Conservation (phyloP, 352 stramenopile species). For the Phytophthora sp. region DNA sequence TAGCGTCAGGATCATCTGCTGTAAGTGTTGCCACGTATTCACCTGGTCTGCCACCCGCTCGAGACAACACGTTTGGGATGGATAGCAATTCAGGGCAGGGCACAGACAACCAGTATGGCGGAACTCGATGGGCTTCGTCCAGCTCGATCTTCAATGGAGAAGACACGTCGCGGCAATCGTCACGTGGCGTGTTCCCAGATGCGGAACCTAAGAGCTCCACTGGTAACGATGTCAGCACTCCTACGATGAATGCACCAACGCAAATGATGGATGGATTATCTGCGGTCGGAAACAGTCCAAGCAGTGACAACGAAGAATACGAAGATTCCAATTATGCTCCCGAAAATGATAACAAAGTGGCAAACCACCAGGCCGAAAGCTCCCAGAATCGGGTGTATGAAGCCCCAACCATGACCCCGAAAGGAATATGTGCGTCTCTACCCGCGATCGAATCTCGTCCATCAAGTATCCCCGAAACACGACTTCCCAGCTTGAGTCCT, state of each 20-base stretch:
- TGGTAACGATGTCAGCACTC: neutral
- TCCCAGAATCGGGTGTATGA: conserved; percentile 20
- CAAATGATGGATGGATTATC: conserved; percentile 24
- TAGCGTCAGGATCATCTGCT: conserved; percentile 2
- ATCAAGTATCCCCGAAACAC: conserved; percentile 22
- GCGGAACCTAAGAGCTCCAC: conserved; percentile 13
- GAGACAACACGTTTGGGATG: conserved; percentile 6
- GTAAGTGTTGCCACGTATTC: conserved; percentile 20
- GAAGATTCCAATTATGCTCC: conserved; percentile 5
- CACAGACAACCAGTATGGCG: conserved; percentile 20
- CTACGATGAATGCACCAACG: conserved; percentile 8
- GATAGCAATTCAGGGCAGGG: neutral
- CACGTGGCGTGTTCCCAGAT: conserved; percentile 18
- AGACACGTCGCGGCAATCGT: conserved; percentile 12
- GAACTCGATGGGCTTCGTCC: conserved; percentile 12
- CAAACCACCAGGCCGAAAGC: conserved; percentile 3
- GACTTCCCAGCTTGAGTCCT: conserved; percentile 18
- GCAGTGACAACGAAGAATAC: neutral
- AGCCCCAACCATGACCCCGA: conserved; percentile 5
- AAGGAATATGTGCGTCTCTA: conserved; percentile 11
- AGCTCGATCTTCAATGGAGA: conserved; percentile 9
- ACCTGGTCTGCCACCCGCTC: conserved; percentile 1
- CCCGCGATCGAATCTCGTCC: conserved; percentile 23
- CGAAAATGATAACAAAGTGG: conserved; percentile 5
- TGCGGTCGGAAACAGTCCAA: conserved; percentile 16